Evolutionary conservation across 1,284 basidiomycete genomes (phyloP).

Genomic region (Pyrrhoderma lamaoense): DNA sequence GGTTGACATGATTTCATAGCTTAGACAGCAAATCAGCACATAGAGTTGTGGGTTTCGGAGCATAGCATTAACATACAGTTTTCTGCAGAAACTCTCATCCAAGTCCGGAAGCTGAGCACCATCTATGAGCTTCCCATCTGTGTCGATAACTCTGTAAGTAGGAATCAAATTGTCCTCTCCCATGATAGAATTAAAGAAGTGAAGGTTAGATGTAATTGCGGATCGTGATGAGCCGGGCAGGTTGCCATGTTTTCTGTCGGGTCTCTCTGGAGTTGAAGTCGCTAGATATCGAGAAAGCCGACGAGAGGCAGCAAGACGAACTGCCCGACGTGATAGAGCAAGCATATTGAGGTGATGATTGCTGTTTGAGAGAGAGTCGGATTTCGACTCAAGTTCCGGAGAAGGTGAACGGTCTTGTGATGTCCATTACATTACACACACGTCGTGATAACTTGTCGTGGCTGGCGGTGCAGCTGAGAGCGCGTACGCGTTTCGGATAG

Average conservation of each 20-base stretch:
- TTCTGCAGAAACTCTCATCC: constrained; percentile 62
- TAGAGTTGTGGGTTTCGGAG: not conserved
- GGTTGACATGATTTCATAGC: constrained; percentile 78
- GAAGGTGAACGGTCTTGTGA: too few species aligned
- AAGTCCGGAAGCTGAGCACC: constrained; percentile 72
- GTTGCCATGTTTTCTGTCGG: constrained; percentile 29
- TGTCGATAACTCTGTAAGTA: constrained; percentile 77
- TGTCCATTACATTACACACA: too few species aligned
- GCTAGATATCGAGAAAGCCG: constrained; percentile 3
- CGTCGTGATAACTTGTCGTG: too few species aligned
- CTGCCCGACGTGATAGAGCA: not conserved
- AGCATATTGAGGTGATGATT: not conserved
- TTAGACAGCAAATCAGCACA: constrained; percentile 23
- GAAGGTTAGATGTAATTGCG: constrained; percentile 56
- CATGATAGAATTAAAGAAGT: constrained; percentile 73
- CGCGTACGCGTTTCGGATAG: too few species aligned
- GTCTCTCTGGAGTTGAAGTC: constrained; percentile 14
- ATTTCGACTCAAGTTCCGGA: not conserved
- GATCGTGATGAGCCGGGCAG: constrained; percentile 54
- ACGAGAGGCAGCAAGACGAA: not conserved
- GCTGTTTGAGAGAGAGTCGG: not conserved
- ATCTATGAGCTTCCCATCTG: constrained; percentile 62
- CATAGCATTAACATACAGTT: constrained; percentile 42
- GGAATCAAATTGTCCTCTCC: constrained; percentile 59
- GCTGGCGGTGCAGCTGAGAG: too few species aligned